These are phyloP conservation scores for Vigna nakashimae DNA, from an alignment of 306 rosid genomes.

Conservation along the genomic window DNA sequence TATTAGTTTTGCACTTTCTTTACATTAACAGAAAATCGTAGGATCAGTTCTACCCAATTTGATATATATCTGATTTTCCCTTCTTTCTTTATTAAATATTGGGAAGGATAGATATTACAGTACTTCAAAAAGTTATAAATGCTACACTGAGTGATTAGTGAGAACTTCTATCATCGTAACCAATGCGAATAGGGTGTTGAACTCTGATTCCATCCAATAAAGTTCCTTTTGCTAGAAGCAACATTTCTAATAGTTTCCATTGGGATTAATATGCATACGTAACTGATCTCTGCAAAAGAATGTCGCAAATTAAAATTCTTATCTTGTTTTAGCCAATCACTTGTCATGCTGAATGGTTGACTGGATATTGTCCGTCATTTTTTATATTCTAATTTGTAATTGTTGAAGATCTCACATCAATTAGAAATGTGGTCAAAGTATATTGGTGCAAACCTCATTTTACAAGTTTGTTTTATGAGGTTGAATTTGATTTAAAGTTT, in stretches of 20 bases:
- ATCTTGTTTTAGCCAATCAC: conserved; percentile 6
- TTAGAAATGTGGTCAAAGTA: too few species aligned
- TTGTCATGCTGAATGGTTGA: conserved; percentile 2
- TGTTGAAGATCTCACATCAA: too few species aligned
- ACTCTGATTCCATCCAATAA: conserved; percentile 12
- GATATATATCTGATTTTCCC: conserved; percentile 6
- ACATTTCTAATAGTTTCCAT: conserved; percentile 10
- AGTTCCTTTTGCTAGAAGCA: conserved; percentile 12
- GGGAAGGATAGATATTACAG: neutral
- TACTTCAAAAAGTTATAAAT: conserved; percentile 13
- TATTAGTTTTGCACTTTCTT: conserved; percentile 24
- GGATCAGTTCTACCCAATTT: neutral
- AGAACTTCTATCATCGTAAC: neutral
- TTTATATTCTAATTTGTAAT: neutral
- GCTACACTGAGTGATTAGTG: neutral
- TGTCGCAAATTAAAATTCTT: neutral
- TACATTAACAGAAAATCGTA: conserved; percentile 28
- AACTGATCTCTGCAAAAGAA: conserved; percentile 1
- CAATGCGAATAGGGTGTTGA: conserved; percentile 1
- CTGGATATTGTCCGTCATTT: neutral
- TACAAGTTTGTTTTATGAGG: too few species aligned
- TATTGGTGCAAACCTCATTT: too few species aligned
- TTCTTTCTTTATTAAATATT: conserved; percentile 31
- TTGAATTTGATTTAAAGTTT: too few species aligned
- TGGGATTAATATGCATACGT: neutral